Evolutionary conservation across 1,284 basidiomycete genomes (phyloP).

Genomic region (Sphagnurus paluster): DNA sequence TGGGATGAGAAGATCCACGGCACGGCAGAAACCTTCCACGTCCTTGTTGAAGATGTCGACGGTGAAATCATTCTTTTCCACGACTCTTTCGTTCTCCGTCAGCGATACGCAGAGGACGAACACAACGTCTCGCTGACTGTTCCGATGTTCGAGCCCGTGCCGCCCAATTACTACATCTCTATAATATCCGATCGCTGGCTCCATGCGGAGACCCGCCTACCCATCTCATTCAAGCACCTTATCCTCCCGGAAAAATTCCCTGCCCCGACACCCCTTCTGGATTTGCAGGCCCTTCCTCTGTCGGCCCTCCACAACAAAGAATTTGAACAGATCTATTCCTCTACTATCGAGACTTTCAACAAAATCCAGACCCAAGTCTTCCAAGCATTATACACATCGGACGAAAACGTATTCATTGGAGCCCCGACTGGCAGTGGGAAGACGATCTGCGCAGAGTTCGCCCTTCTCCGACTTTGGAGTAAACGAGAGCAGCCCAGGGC

Average conservation of each 20-base stretch:
- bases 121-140: slow-evolving; percentile 95
- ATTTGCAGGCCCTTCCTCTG: slow-evolving; percentile 89
- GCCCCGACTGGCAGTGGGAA: slow-evolving; percentile 97
- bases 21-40: slow-evolving; percentile 85
- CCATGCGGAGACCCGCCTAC: slow-evolving; percentile 91
- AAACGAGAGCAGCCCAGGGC: slow-evolving; percentile 83
- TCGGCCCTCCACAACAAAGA: slow-evolving; percentile 91
- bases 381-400: slow-evolving; percentile 94
- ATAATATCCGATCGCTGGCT: slow-evolving; percentile 96
- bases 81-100: slow-evolving; percentile 89
- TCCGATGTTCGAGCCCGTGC: slow-evolving; percentile 95
- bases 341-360: slow-evolving; percentile 85
- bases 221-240: slow-evolving; percentile 97
- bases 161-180: slow-evolving; percentile 97
- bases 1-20: slow-evolving; percentile 98
- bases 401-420: slow-evolving; percentile 95
- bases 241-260: slow-evolving; percentile 98
- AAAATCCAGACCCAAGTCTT: slow-evolving; percentile 99
- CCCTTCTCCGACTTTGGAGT: slow-evolving; percentile 89
- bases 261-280: slow-evolving; percentile 87
- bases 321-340: slow-evolving; percentile 84
- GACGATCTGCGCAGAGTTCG: slow-evolving; percentile 97
- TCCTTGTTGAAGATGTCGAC: slow-evolving; percentile 96
- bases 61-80: slow-evolving; percentile 95
- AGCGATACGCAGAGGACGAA: slow-evolving; percentile 90